Evolutionary conservation across 495 filamentous ascomycete genomes (phyloP).

Genomic region (Penicillium manginii): DNA sequence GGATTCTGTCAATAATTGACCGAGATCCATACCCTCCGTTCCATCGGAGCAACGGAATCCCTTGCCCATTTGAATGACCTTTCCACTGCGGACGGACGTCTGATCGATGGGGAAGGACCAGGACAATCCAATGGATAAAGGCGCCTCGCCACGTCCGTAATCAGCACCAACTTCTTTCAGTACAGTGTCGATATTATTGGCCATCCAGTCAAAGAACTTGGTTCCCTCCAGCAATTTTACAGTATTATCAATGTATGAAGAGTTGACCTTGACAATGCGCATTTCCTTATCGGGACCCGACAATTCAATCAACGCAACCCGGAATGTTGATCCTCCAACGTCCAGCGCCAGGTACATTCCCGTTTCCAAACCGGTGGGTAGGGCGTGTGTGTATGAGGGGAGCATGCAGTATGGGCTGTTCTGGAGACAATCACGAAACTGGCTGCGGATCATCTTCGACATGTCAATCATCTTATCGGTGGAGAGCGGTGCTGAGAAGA

Average conservation of each 20-base stretch:
- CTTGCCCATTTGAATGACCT: conserved; percentile 68
- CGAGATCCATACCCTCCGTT: conserved; percentile 60
- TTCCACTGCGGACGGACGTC: conserved; percentile 60
- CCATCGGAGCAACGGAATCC: conserved; percentile 64
- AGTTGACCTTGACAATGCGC: conserved; percentile 53
- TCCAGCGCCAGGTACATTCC: conserved; percentile 67
- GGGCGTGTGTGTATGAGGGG: conserved; percentile 65
- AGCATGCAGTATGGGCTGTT: conserved; percentile 64
- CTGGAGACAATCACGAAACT: conserved; percentile 58
- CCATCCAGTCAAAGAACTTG: conserved; percentile 73
- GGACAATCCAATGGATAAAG: conserved; percentile 62
- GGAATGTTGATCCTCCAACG: conserved; percentile 70
- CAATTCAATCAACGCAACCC: conserved; percentile 64
- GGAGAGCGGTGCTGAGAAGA: conserved; percentile 50
- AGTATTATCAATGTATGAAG: conserved; percentile 56
- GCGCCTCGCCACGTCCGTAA: conserved; percentile 38
- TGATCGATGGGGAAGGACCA: conserved; percentile 74
- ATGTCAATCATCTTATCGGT: conserved; percentile 52
- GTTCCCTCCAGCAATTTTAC: conserved; percentile 58
- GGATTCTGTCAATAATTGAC: conserved; percentile 59
- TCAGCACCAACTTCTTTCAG: conserved; percentile 42
- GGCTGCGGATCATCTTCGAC: conserved; percentile 62
- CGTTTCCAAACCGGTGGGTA: conserved; percentile 62
- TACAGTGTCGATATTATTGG: conserved; percentile 61
- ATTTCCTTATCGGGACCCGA: conserved; percentile 52